Conservation (phyloP, 2,329 filamentous ascomycete genomes). For the Trichoderma semiorbis region DNA sequence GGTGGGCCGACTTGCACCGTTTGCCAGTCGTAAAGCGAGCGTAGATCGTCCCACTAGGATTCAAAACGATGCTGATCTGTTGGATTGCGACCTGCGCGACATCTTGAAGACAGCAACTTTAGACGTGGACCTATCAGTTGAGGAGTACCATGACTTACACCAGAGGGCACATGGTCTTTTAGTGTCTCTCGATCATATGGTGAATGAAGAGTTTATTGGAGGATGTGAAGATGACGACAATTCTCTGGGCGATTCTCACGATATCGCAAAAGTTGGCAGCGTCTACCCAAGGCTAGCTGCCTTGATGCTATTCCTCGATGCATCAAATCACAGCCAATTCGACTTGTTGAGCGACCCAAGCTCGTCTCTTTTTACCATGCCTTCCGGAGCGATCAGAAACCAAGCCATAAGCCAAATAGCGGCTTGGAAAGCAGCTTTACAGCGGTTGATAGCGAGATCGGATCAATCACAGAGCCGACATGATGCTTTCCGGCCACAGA, state of each 20-base stretch:
- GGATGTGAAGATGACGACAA: not conserved
- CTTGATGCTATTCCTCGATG: not conserved
- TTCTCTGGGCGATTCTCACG: not conserved
- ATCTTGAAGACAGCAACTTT: not conserved
- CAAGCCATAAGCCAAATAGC: not conserved
- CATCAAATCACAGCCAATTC: not conserved
- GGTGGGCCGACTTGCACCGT: not conserved
- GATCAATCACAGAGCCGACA: not conserved
- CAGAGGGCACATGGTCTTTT: not conserved
- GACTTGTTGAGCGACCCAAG: not conserved
- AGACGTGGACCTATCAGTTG: not conserved
- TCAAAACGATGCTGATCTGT: constrained; percentile 1
- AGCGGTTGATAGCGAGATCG: not conserved
- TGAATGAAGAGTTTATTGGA: not conserved
- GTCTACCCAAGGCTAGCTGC: not conserved
- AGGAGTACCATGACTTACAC: not conserved
- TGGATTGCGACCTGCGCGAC: constrained; percentile 8
- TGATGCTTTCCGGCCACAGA: not conserved
- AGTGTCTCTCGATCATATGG: not conserved
- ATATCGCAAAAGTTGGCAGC: not conserved
- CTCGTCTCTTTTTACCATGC: not conserved
- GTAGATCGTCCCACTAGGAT: not conserved
- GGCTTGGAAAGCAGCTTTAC: not conserved
- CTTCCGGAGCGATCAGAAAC: not conserved
- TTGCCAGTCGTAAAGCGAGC: not conserved